Conservation (phyloP, 2,329 filamentous ascomycete genomes). For the Westerdykella sp. region DNA sequence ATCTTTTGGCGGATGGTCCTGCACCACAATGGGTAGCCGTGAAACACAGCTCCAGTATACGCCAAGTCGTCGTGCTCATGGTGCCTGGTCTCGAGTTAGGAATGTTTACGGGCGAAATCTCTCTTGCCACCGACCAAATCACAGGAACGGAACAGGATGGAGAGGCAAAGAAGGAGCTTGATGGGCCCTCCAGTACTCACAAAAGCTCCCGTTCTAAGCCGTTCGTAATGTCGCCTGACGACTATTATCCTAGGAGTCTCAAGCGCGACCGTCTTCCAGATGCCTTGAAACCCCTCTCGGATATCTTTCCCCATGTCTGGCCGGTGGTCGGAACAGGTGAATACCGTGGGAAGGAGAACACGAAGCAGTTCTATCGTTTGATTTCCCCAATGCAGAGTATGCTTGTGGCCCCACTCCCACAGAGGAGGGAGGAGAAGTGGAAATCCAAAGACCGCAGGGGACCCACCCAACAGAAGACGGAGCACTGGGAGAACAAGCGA, state of each 20-base stretch:
- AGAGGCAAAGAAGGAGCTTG: slow-evolving; percentile 2
- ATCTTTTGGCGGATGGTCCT: slow-evolving; percentile 53
- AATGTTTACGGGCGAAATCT: slow-evolving; percentile 65
- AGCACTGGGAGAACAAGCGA: slow-evolving; percentile 65
- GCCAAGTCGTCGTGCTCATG: slow-evolving; percentile 83
- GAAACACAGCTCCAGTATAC: slow-evolving; percentile 49
- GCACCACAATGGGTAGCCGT: slow-evolving; percentile 60
- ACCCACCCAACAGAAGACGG: slow-evolving; percentile 56
- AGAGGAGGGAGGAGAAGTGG: slow-evolving; percentile 61
- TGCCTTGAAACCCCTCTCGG: slow-evolving; percentile 57
- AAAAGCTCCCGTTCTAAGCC: slow-evolving; percentile 12
- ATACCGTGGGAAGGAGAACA: slow-evolving; percentile 47
- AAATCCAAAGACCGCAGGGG: slow-evolving; percentile 33
- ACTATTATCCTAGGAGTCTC: slow-evolving; percentile 46
- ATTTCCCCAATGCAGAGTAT: slow-evolving; percentile 85
- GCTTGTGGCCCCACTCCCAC: slow-evolving; percentile 66
- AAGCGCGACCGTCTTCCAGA: slow-evolving; percentile 37
- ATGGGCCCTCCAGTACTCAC: slow-evolving; percentile 3
- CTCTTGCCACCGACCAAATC: slow-evolving; percentile 10
- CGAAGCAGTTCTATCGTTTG: slow-evolving; percentile 56
- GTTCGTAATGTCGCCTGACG: slow-evolving; percentile 40
- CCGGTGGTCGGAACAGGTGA: slow-evolving; percentile 84
- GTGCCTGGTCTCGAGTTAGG: slow-evolving; percentile 83
- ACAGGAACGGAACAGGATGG: slow-evolving; percentile 2
- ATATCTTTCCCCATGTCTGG: slow-evolving; percentile 85